A percentile compares a stretch with the other conserved stretches of the same genome.
phyloP scores from a whole-genome alignment of 208 protist species.

The Wallacemonas collosoma region DNA sequence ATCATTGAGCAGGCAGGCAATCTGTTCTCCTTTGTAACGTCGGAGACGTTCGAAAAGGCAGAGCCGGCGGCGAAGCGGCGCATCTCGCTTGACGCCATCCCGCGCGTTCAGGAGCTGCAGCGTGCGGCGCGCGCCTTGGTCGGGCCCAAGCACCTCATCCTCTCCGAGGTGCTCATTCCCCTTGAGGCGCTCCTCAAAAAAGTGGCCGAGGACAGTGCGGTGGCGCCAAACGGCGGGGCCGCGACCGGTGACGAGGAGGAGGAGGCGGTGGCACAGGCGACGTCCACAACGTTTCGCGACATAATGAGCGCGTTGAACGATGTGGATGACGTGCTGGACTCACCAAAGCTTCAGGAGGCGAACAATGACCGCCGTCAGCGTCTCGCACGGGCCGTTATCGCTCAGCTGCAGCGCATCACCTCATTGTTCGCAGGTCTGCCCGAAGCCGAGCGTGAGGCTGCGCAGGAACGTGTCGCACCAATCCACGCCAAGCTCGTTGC shows the following conservation, averaged over 20 bases:
- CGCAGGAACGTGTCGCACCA: constrained; percentile 41
- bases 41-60: constrained; percentile 10
- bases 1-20: constrained; percentile 18
- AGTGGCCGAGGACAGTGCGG: constrained; percentile 22
- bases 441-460: constrained; percentile 32
- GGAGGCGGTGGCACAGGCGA: constrained; percentile 5
- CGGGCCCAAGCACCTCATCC: constrained; percentile 18
- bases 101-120: constrained; percentile 5
- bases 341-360: constrained; percentile 35
- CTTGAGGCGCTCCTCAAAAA: constrained; percentile 49
- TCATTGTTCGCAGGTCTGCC: constrained; percentile 34
- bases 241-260: neutral
- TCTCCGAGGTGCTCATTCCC: constrained; percentile 51
- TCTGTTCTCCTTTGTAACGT: constrained; percentile 15
- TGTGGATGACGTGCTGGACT: constrained; percentile 45
- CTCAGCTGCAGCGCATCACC: constrained; percentile 54
- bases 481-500: constrained; percentile 44
- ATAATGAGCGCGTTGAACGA: constrained; percentile 39
- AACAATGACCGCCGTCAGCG: constrained; percentile 25
- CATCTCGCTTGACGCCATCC: constrained; percentile 14
- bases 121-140: neutral
- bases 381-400: constrained; percentile 33
- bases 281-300: constrained; percentile 32
- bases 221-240: constrained; percentile 22
- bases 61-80: constrained; percentile 15